Conservation (phyloP, 345 rosid genomes). For the Arabis alpina region DNA sequence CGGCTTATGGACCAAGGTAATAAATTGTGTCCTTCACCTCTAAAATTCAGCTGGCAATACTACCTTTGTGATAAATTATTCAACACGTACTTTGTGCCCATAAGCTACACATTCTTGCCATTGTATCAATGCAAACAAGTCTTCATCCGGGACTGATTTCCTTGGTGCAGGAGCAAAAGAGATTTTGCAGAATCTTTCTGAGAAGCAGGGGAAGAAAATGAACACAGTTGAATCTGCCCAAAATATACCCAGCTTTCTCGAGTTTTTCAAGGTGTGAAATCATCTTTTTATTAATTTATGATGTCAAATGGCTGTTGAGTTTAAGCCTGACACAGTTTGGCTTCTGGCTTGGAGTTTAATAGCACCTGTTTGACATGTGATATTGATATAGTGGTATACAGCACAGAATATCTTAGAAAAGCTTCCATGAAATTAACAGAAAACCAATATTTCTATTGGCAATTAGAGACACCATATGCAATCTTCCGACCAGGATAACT, state of each 20-base stretch:
- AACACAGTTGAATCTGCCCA: constrained; percentile 76
- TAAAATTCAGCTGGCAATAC: constrained; percentile 4
- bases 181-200: constrained; percentile 76
- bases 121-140: constrained; percentile 10
- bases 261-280: constrained; percentile 69
- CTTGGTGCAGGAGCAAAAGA: constrained; percentile 80
- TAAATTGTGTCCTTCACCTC: not conserved
- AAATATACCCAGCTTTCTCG: constrained; percentile 79
- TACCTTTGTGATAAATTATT: not conserved
- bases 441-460: not conserved
- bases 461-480: not conserved
- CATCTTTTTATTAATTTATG: not conserved
- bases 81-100: not conserved
- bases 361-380: constrained; percentile 13
- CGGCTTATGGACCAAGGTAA: constrained; percentile 85
- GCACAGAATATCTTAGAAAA: constrained; percentile 4
- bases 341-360: constrained; percentile 13
- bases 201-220: constrained; percentile 92
- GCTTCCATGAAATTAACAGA: not conserved
- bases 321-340: constrained; percentile 9
- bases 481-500: constrained; percentile 13
- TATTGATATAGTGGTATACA: not conserved
- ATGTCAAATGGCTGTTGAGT: constrained; percentile 9
- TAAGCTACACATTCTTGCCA: constrained; percentile 21
- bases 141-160: constrained; percentile 30